A percentile compares a stretch with the other conserved stretches of the same genome.
phyloP scores from a whole-genome alignment of 106 monocot species.

The Acorus calamus region DNA sequence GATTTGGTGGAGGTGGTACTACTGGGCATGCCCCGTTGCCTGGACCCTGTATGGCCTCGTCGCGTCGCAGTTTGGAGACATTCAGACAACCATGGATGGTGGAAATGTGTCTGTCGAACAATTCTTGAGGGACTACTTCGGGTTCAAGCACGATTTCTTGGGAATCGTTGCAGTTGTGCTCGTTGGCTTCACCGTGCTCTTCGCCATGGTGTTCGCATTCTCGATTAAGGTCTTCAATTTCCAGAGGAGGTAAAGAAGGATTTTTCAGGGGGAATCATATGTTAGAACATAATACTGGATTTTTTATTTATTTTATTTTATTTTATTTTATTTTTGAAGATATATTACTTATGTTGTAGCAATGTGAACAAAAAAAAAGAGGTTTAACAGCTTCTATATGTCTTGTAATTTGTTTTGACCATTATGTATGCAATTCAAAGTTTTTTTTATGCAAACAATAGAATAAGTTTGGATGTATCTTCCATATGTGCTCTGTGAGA shows the following conservation, averaged over 20 bases:
- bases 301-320: too few species aligned
- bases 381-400: too few species aligned
- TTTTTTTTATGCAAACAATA: too few species aligned
- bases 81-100: constrained; percentile 1
- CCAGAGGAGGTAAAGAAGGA: constrained; percentile 44
- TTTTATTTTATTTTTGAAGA: too few species aligned
- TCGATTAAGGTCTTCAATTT: constrained; percentile 67
- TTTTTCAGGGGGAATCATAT: too few species aligned
- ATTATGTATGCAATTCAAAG: too few species aligned
- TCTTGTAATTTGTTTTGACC: too few species aligned
- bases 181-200: constrained; percentile 46
- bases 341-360: too few species aligned
- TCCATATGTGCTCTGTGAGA: too few species aligned
- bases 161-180: constrained; percentile 38
- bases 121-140: constrained; percentile 37
- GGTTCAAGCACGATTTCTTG: constrained; percentile 57
- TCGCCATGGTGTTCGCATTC: constrained; percentile 60
- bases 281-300: too few species aligned
- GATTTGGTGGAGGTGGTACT: constrained; percentile 94
- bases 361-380: too few species aligned
- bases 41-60: constrained; percentile 74
- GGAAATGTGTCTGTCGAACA: constrained; percentile 16
- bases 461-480: too few species aligned
- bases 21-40: constrained; percentile 64
- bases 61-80: constrained; percentile 62